These are phyloP conservation scores for Penicillium brasilianum DNA, from an alignment of 2,329 filamentous ascomycete genomes.

Conservation along the genomic window DNA sequence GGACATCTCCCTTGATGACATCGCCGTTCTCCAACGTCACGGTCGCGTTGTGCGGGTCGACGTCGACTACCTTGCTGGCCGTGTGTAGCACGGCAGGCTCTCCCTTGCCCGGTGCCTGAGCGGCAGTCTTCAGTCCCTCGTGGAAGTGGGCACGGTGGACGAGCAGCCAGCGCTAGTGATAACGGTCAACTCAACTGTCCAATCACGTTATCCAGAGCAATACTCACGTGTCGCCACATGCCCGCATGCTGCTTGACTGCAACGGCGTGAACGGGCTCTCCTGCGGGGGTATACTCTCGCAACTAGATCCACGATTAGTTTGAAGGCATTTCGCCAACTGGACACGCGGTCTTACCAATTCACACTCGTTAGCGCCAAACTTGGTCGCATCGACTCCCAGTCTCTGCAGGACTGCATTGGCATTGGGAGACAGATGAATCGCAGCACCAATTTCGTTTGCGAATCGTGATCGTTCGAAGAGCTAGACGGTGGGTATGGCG, in stretches of 20 bases:
- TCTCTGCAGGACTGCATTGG: slow-evolving; percentile 60
- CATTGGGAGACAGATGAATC: slow-evolving; percentile 67
- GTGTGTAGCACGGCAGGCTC: slow-evolving; percentile 51
- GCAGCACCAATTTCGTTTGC: slow-evolving; percentile 64
- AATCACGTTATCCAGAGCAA: too few relatives aligned
- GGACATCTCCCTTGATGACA: slow-evolving; percentile 52
- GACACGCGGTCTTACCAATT: slow-evolving; percentile 37
- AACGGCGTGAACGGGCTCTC: slow-evolving; percentile 40
- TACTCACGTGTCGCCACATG: slow-evolving; percentile 39
- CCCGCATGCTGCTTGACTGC: slow-evolving; percentile 26
- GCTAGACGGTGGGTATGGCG: slow-evolving; percentile 35
- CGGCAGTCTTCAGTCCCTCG: slow-evolving; percentile 55
- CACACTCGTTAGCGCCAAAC: slow-evolving; percentile 46
- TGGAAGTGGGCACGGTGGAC: slow-evolving; percentile 61
- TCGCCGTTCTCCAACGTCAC: slow-evolving; percentile 55
- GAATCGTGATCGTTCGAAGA: slow-evolving; percentile 63
- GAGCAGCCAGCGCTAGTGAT: slow-evolving; percentile 54
- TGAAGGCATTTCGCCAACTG: too few relatives aligned
- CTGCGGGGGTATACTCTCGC: slow-evolving; percentile 46
- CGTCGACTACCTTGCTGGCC: slow-evolving; percentile 50
- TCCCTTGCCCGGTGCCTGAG: slow-evolving; percentile 45
- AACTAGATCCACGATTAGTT: slow-evolving; percentile 20
- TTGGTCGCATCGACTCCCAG: slow-evolving; percentile 50
- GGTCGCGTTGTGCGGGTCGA: slow-evolving; percentile 49
- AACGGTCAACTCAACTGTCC: not conserved